Base-by-base conservation (phyloP, 2,329 filamentous ascomycete genomes). In the Cercospora canescens region DNA sequence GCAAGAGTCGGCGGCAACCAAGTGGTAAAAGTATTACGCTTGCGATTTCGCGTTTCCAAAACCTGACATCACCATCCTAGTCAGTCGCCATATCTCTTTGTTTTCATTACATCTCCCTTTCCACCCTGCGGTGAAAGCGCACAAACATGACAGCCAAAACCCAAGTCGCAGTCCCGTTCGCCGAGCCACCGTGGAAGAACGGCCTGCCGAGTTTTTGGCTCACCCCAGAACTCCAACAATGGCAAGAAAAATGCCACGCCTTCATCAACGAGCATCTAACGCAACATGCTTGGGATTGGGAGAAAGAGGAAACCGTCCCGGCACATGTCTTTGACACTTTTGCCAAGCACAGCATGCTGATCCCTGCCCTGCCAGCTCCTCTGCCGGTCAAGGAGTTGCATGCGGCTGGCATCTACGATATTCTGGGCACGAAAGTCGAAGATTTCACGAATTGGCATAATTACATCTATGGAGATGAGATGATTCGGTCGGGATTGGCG, bases 391-490 rank as follows among this genome's bases (percentile, higher is more conserved):
- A 84, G 57, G 90, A 89, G 87, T 79, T 92, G 67, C 88, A 88
- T 76, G 84, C 81, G 52, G 73, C 90, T 18, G 89, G 88, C 0
- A 88, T 93, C 54, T 80, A 87, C 64, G 85, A 90, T 71, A 86
- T 93, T 45, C 80, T 89, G 0, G 89, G 89, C 1, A 77, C 89
- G 1, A 88, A 87, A 69, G 86, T 93, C 1, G 90, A 93, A 74
- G 89, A 93, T 28, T 93, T 89, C 80, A 90, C 92, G 73, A 88
- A 89, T 70, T 81, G 91, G 9, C 90, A 93, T 74, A 87, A 84
- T 0, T 82, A 88, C 62, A 92, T 93, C 59, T 93, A 89, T 73
- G 79, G 81, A 4, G 90, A 93, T 72, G 91, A 92, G 85, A 87
- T 93, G 85, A 80, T 84, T 16, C 84, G 89, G 14, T 85, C 83